Conservation (phyloP, 2,329 filamentous ascomycete genomes). For the Fusarium virguliforme region DNA sequence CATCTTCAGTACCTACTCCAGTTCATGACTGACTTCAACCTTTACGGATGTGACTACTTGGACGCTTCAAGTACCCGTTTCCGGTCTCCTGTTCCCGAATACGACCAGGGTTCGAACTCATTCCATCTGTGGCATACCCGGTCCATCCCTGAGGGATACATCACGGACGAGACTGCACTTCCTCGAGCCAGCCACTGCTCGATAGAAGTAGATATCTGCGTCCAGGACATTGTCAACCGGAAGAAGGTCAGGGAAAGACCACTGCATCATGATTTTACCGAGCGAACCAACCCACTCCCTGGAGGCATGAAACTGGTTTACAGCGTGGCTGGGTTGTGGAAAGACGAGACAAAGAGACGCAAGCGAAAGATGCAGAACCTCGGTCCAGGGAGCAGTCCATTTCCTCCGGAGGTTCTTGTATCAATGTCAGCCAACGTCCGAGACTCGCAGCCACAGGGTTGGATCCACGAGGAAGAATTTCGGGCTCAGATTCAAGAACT, state of each 20-base stretch:
- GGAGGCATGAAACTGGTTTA: constrained; percentile 86
- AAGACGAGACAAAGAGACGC: constrained; percentile 86
- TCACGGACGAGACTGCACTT: constrained; percentile 72
- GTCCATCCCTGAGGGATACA: constrained; percentile 71
- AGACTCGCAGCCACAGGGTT: constrained; percentile 80
- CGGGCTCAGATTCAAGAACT: constrained; percentile 75
- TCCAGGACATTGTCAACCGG: constrained; percentile 90
- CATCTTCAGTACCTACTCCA: constrained; percentile 94
- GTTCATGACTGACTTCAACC: constrained; percentile 98
- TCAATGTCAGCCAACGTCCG: constrained; percentile 91
- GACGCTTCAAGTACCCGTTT: constrained; percentile 81
- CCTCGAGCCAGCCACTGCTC: constrained; percentile 89
- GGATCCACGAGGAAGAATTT: constrained; percentile 94
- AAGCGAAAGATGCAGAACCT: constrained; percentile 79
- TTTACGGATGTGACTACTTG: constrained; percentile 94
- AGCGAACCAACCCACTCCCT: constrained; percentile 75
- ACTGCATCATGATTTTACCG: constrained; percentile 90
- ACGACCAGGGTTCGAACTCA: constrained; percentile 72
- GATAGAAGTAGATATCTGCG: constrained; percentile 90
- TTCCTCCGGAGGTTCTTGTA: constrained; percentile 84
- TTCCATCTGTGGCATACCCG: constrained; percentile 85
- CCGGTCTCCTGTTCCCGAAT: constrained; percentile 81
- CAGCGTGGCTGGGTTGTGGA: constrained; percentile 95
- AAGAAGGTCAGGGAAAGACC: constrained; percentile 80
- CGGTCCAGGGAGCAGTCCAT: constrained; percentile 80